Evolutionary conservation across 768 basidiomycete genomes (phyloP).

Genomic region (Leccinum rimulosum): DNA sequence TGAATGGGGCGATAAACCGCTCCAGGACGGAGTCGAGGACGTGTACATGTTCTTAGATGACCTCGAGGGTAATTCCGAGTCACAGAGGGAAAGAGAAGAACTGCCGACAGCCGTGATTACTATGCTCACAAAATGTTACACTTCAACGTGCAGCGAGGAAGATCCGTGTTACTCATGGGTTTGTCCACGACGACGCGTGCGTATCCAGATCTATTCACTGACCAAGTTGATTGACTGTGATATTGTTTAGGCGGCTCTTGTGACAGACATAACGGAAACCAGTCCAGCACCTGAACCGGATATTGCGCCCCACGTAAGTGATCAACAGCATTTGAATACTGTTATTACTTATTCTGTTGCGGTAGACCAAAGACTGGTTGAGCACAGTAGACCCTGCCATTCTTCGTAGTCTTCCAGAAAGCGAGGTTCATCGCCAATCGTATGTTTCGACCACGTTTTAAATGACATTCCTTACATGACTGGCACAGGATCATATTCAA

Average conservation of each 20-base stretch:
- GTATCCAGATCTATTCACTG: constrained; percentile 13
- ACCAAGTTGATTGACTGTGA: constrained; percentile 13
- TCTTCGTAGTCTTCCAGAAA: constrained; percentile 58
- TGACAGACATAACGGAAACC: constrained; percentile 26
- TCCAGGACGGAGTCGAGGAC: constrained; percentile 88
- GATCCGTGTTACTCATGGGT: constrained; percentile 77
- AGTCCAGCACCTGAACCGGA: constrained; percentile 28
- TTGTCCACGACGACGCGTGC: constrained; percentile 67
- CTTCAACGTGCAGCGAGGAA: constrained; percentile 81
- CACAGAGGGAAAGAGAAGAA: constrained; percentile 60
- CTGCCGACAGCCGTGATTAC: constrained; percentile 90
- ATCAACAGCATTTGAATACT: constrained; percentile 22
- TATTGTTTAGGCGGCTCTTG: constrained; percentile 18
- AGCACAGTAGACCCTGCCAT: constrained; percentile 48
- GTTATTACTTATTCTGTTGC: background rate
- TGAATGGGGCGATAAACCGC: constrained; percentile 82
- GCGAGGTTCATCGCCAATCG: constrained; percentile 83
- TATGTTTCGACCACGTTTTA: constrained; percentile 20
- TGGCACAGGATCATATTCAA: constrained; percentile 69
- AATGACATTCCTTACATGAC: background rate
- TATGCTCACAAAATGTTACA: constrained; percentile 87
- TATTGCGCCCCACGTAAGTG: constrained; percentile 24
- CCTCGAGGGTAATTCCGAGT: constrained; percentile 60
- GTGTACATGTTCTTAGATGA: constrained; percentile 94
- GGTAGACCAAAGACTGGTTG: constrained; percentile 48